Evolutionary conservation across 306 rosid species (phyloP).

Genomic region (Parietaria judaica): DNA sequence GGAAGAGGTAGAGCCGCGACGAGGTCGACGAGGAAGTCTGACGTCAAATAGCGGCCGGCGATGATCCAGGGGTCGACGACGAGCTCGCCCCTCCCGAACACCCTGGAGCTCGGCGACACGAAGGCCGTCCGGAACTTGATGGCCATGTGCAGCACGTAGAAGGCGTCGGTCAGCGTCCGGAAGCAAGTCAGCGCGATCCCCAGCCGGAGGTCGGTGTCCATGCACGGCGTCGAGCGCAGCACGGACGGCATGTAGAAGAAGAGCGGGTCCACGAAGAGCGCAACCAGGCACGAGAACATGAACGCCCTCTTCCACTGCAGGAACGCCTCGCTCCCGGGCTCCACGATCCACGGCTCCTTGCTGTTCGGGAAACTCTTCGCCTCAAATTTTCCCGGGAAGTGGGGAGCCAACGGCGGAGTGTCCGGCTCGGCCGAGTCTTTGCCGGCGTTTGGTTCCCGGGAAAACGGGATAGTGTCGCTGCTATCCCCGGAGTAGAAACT

Average conservation of each 20-base stretch:
- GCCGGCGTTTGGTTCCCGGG: slow-evolving; percentile 35
- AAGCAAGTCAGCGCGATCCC: slow-evolving; percentile 67
- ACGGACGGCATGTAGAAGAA: slow-evolving; percentile 78
- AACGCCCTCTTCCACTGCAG: slow-evolving; percentile 75
- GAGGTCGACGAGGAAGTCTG: slow-evolving; percentile 71
- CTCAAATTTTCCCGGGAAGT: slow-evolving; percentile 35
- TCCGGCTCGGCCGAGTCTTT: slow-evolving; percentile 18
- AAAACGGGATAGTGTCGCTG: slow-evolving; percentile 4
- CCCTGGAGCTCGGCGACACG: slow-evolving; percentile 73
- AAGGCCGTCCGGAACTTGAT: slow-evolving; percentile 81
- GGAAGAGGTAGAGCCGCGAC: slow-evolving; percentile 85
- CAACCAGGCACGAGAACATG: slow-evolving; percentile 52
- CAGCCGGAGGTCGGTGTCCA: slow-evolving; percentile 62
- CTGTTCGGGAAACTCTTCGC: slow-evolving; percentile 33
- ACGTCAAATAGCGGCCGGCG: slow-evolving; percentile 52
- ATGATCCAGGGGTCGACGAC: slow-evolving; percentile 64
- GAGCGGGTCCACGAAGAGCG: slow-evolving; percentile 78
- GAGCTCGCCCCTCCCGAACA: slow-evolving; percentile 87
- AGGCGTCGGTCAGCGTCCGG: slow-evolving; percentile 67
- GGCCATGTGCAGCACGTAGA: slow-evolving; percentile 57
- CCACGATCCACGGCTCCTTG: slow-evolving; percentile 44
- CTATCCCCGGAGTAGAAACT: slow-evolving; percentile 24
- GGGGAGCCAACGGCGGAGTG: too few species aligned
- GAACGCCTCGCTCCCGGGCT: slow-evolving; percentile 71
- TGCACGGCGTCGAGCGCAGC: slow-evolving; percentile 39